These are phyloP conservation scores for Neonectria punicea DNA, from an alignment of 2,329 filamentous ascomycete genomes.

Conservation along the genomic window DNA sequence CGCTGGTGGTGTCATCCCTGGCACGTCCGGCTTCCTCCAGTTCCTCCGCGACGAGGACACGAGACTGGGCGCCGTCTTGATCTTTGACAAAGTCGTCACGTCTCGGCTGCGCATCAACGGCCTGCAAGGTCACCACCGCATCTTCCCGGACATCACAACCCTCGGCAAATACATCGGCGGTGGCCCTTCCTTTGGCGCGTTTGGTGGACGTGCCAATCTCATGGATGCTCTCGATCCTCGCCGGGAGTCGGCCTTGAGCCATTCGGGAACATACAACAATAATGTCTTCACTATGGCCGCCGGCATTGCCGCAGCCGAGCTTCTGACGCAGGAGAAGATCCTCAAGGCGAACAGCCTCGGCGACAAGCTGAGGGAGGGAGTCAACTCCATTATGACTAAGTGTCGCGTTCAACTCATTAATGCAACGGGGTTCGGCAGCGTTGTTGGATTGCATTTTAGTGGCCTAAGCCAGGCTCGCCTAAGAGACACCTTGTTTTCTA, in stretches of 20 bases:
- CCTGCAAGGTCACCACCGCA: conserved; percentile 49
- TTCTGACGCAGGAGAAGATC: background rate
- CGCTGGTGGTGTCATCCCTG: conserved; percentile 64
- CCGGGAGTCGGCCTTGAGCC: conserved; percentile 32
- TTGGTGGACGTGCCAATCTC: conserved; percentile 65
- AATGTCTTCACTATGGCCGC: conserved; percentile 63
- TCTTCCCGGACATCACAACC: conserved; percentile 66
- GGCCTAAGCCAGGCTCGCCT: background rate
- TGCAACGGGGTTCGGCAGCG: background rate
- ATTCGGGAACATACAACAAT: conserved; percentile 72
- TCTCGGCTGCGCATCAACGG: conserved; percentile 62
- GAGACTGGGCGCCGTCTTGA: conserved; percentile 58
- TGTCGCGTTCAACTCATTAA: background rate
- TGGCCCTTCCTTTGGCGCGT: conserved; percentile 69
- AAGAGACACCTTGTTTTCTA: conserved; percentile 33
- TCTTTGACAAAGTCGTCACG: conserved; percentile 75
- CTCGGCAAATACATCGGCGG: conserved; percentile 71
- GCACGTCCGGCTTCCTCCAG: conserved; percentile 57
- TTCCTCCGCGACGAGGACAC: conserved; percentile 53
- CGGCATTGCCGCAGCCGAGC: conserved; percentile 1
- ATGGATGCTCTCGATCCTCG: conserved; percentile 62
- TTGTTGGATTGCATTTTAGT: background rate
- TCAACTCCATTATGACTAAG: background rate
- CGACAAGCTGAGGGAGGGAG: background rate
- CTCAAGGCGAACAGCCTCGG: conserved; percentile 2